Evolutionary conservation across 768 basidiomycete genomes (phyloP).

Genomic region (Lactifluus subvellereus): DNA sequence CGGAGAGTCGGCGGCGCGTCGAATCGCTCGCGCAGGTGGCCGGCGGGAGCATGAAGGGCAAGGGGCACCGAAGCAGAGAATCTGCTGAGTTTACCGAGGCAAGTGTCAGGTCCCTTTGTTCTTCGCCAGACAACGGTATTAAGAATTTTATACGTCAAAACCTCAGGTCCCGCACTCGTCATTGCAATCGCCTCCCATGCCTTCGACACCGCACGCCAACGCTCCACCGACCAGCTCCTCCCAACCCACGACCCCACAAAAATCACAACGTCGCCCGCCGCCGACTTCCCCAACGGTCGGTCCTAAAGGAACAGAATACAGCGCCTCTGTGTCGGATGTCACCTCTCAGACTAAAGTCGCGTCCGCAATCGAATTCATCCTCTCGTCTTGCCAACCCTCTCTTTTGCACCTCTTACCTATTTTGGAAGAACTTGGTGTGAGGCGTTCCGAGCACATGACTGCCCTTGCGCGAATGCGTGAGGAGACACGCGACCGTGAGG

Average conservation of each 20-base stretch:
- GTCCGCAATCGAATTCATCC: constrained; percentile 44
- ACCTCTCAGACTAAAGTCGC: constrained; percentile 32
- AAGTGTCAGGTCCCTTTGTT: constrained; percentile 1
- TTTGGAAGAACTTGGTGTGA: constrained; percentile 53
- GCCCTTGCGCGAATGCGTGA: constrained; percentile 58
- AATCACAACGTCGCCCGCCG: constrained; percentile 11
- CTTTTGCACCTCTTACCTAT: constrained; percentile 56
- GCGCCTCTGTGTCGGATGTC: constrained; percentile 13
- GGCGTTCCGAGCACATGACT: constrained; percentile 52
- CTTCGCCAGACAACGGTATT: background rate
- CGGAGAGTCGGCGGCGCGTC: constrained; percentile 13
- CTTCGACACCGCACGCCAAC: constrained; percentile 14
- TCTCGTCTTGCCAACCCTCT: constrained; percentile 59
- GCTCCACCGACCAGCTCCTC: background rate
- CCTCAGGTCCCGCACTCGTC: constrained; percentile 9
- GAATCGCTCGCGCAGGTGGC: constrained; percentile 7
- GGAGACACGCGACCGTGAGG: constrained; percentile 60
- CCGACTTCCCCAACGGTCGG: constrained; percentile 11
- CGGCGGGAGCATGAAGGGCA: constrained; percentile 17
- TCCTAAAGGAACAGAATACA: constrained; percentile 16
- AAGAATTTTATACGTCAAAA: background rate
- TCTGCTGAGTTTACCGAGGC: constrained; percentile 31
- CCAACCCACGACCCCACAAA: constrained; percentile 17
- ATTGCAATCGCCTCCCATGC: constrained; percentile 10
- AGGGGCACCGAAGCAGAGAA: constrained; percentile 22